phyloP scores from a whole-genome alignment of 495 filamentous ascomycete species.

The Staphylotrichum tortipilum region DNA sequence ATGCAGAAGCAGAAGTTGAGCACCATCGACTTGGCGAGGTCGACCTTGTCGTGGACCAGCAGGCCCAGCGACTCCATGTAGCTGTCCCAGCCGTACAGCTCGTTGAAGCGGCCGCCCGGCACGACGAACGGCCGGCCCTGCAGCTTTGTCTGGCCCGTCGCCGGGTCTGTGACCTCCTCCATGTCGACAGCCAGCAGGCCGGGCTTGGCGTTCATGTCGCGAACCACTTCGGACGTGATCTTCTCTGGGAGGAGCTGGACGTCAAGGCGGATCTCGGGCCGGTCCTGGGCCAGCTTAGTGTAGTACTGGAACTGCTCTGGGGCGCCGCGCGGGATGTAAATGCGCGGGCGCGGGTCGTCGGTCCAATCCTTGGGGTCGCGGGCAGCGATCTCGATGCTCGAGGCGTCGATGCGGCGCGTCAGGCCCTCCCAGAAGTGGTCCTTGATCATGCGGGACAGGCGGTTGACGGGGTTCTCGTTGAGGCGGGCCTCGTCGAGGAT shows the following conservation, averaged over 20 bases:
- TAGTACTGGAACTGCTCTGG: slow-evolving; percentile 90
- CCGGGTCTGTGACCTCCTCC: slow-evolving; percentile 58
- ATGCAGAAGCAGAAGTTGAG: slow-evolving; percentile 96
- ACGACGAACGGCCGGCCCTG: slow-evolving; percentile 90
- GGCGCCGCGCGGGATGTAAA: slow-evolving; percentile 79
- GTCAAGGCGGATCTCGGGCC: slow-evolving; percentile 76
- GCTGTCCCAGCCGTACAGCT: slow-evolving; percentile 94
- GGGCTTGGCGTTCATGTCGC: slow-evolving; percentile 70
- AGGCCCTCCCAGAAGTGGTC: slow-evolving; percentile 84
- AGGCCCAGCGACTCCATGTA: slow-evolving; percentile 93
- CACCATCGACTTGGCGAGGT: slow-evolving; percentile 88
- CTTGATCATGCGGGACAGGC: slow-evolving; percentile 75
- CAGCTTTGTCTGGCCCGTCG: slow-evolving; percentile 56
- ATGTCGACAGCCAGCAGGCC: slow-evolving; percentile 85
- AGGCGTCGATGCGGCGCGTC: slow-evolving; percentile 79
- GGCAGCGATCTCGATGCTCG: slow-evolving; percentile 76
- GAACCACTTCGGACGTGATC: slow-evolving; percentile 65
- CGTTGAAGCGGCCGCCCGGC: slow-evolving; percentile 93
- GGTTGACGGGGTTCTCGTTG: slow-evolving; percentile 85
- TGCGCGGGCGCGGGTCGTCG: slow-evolving; percentile 73
- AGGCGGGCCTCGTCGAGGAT: slow-evolving; percentile 79
- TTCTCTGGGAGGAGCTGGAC: slow-evolving; percentile 65
- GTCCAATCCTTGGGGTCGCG: slow-evolving; percentile 90
- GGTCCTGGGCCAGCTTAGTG: slow-evolving; percentile 57
- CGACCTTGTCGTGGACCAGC: slow-evolving; percentile 66